A percentile compares a stretch with the other conserved stretches of the same genome.
Conservation (phyloP, 208 protist genomes). For the Wallacemonas sp. region DNA sequence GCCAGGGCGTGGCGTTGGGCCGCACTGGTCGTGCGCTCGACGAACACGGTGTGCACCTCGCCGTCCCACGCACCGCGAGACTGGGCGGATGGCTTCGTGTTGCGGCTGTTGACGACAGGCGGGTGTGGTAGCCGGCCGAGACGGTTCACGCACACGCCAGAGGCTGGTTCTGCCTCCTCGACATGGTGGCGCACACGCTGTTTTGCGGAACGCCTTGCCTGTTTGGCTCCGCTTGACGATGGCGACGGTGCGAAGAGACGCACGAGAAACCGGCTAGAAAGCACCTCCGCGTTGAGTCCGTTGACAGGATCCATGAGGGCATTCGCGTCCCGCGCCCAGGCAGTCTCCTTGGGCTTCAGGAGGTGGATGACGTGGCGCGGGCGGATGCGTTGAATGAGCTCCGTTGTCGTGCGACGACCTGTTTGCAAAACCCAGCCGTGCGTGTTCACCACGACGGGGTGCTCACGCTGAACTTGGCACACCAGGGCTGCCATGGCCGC, state of each 20-base stretch:
- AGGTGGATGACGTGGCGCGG: conserved; percentile 80
- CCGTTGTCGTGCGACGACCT: conserved; percentile 69
- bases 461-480: conserved; percentile 16
- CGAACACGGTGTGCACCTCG: conserved; percentile 36
- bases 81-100: not conserved
- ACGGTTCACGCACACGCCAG: not conserved
- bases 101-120: not conserved
- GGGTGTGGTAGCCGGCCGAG: conserved; percentile 49
- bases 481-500: conserved; percentile 40
- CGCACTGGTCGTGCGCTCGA: conserved; percentile 25
- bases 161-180: not conserved
- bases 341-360: conserved; percentile 29
- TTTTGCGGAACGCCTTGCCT: too few species aligned
- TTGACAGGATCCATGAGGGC: conserved; percentile 41
- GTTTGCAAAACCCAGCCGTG: conserved; percentile 89
- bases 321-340: conserved; percentile 41
- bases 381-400: conserved; percentile 66
- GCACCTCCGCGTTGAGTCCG: conserved; percentile 64
- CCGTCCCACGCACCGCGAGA: conserved; percentile 19
- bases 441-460: conserved; percentile 87
- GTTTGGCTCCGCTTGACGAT: not conserved
- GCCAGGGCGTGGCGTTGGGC: conserved; percentile 3
- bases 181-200: not conserved
- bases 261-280: conserved; percentile 67
- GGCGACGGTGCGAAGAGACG: conserved; percentile 1